Evolutionary conservation across 1,139 yeast genomes (phyloP).

Genomic region (Pichia sp.): DNA sequence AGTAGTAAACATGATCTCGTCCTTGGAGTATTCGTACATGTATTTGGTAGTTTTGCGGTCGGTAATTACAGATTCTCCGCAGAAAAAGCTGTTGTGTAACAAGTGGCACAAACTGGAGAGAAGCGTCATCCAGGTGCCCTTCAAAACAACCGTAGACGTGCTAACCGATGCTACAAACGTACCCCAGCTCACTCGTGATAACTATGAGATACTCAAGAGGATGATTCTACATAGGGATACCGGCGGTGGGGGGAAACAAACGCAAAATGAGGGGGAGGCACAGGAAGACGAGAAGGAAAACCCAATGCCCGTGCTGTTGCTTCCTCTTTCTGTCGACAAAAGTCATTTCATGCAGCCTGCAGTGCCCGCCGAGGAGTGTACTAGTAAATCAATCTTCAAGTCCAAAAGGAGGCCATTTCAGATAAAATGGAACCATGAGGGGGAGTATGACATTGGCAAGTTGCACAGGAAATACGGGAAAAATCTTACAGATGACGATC

Average conservation of each 20-base stretch:
- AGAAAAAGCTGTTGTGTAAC: not conserved
- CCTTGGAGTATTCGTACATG: slow-evolving; percentile 1
- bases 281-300: not conserved
- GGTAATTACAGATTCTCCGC: not conserved
- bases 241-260: not conserved
- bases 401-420: slow-evolving; percentile 1
- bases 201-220: not conserved
- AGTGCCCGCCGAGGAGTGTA: not conserved
- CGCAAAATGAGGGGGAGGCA: not conserved
- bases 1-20: slow-evolving; percentile 1
- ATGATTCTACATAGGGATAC: not conserved
- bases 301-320: not conserved
- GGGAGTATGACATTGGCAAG: not conserved
- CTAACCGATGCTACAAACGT: not conserved
- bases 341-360: not conserved
- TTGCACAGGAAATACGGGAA: not conserved
- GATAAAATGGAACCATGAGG: slow-evolving; percentile 3
- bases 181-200: not conserved
- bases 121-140: not conserved
- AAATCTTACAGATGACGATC: slow-evolving; percentile 2
- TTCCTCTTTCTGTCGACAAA: not conserved
- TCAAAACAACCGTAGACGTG: slow-evolving; percentile 3
- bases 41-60: not conserved
- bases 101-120: not conserved
- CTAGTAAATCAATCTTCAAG: not conserved